Evolutionary conservation across 192 early-diverging fungal species (phyloP).

Genomic region (Pecoramyces ruminantium): DNA sequence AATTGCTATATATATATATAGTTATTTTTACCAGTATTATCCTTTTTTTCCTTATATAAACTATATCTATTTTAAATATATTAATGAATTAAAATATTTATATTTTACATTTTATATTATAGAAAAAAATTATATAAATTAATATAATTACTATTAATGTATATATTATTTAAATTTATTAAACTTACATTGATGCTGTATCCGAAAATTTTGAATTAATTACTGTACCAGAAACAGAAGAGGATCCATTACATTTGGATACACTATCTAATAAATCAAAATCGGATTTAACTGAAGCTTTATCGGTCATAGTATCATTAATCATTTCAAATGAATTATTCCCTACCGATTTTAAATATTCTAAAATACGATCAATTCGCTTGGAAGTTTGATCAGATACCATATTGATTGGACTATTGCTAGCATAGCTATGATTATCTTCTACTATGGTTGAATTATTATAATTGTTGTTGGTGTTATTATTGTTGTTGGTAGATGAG

Average conservation of each 20-base stretch:
- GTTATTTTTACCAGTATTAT: not conserved
- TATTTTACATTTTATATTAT: no score
- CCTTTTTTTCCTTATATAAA: not conserved
- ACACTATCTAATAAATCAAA: not conserved
- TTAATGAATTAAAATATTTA: no score
- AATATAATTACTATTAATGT: not conserved
- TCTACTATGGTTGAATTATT: not conserved
- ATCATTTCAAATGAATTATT: constrained; percentile 9
- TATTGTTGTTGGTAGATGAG: no score
- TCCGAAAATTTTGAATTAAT: constrained; percentile 1
- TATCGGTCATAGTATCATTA: not conserved
- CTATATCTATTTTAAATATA: not conserved
- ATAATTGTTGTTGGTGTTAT: no score
- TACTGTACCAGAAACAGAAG: not conserved
- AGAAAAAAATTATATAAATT: no score
- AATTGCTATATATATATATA: not conserved
- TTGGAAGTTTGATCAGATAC: not conserved
- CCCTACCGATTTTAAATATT: constrained; percentile 24
- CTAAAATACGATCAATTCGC: constrained; percentile 25
- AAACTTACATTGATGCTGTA: not conserved
- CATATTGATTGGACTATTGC: not conserved
- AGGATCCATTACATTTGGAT: not conserved
- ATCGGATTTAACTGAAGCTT: not conserved
- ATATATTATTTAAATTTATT: not conserved
- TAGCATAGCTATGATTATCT: not conserved